phyloP scores from a whole-genome alignment of 441 rosid species.

The Macaranga tanarius region DNA sequence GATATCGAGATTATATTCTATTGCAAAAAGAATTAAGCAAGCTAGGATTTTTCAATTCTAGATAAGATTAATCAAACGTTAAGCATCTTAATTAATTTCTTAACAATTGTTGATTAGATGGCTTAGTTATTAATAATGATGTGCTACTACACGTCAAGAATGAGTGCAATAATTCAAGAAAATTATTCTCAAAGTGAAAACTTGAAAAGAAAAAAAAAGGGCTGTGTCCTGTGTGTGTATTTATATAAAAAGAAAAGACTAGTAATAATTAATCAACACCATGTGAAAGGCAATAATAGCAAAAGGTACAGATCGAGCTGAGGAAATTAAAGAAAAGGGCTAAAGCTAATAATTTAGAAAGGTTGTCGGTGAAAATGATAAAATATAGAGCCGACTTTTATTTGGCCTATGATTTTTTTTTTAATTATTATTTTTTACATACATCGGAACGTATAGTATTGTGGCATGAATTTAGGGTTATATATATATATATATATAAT shows the following conservation, averaged over 20 bases:
- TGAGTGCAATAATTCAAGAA: conserved; percentile 15
- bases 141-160: conserved; percentile 8
- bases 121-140: not conserved
- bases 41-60: too few relatives aligned
- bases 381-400: conserved; percentile 5
- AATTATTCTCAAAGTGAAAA: not conserved
- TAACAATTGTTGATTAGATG: not conserved
- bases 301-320: too few relatives aligned
- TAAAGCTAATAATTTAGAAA: not conserved
- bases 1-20: too few relatives aligned
- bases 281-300: conserved; percentile 41
- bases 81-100: conserved; percentile 3
- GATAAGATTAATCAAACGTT: not conserved
- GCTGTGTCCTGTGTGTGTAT: too few relatives aligned
- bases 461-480: not conserved
- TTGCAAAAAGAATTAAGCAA: too few relatives aligned
- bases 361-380: conserved; percentile 30
- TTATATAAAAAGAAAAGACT: not conserved
- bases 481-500: too few relatives aligned
- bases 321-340: not conserved
- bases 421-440: too few relatives aligned
- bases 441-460: too few relatives aligned
- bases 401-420: not conserved
- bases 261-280: conserved; percentile 25
- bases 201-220: not conserved